phyloP scores from a whole-genome alignment of 78 protist genomes.

The Salpingoeca rosetta region DNA sequence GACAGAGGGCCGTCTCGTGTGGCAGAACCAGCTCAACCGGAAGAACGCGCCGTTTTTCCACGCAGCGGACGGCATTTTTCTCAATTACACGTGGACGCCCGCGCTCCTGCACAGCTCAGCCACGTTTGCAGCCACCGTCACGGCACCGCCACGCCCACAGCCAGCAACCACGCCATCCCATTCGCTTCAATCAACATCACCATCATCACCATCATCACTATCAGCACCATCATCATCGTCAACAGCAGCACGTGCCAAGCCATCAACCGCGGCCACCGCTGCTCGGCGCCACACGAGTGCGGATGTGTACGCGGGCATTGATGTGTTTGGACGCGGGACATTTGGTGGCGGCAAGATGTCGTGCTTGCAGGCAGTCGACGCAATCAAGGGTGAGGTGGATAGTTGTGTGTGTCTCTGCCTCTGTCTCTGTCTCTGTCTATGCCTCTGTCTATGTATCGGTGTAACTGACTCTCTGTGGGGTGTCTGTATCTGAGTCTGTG shows the following conservation, averaged over 20 bases:
- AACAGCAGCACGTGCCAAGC: no score
- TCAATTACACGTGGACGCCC: constrained; percentile 62
- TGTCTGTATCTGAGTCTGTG: no score
- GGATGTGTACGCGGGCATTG: constrained; percentile 66
- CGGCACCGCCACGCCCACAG: no score
- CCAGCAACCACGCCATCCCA: no score
- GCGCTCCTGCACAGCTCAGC: not conserved
- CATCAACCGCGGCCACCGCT: not conserved
- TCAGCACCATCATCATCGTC: no score
- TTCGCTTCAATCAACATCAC: no score
- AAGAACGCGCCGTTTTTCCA: constrained; percentile 45
- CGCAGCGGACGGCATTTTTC: constrained; percentile 61
- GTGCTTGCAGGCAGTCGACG: not conserved
- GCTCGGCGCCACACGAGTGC: no score
- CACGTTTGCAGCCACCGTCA: not conserved
- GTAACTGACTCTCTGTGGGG: no score
- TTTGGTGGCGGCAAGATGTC: constrained; percentile 35
- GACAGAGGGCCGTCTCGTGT: constrained; percentile 7
- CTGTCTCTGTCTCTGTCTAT: no score
- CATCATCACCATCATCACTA: no score
- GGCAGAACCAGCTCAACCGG: constrained; percentile 66
- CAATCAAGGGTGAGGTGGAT: constrained; percentile 21
- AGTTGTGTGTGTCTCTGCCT: no score
- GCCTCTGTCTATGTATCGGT: no score
- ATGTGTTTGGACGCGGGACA: constrained; percentile 59